These are phyloP conservation scores for Penstemon davidsonii DNA, from an alignment of 257 asterid genomes.

Conservation along the genomic window DNA sequence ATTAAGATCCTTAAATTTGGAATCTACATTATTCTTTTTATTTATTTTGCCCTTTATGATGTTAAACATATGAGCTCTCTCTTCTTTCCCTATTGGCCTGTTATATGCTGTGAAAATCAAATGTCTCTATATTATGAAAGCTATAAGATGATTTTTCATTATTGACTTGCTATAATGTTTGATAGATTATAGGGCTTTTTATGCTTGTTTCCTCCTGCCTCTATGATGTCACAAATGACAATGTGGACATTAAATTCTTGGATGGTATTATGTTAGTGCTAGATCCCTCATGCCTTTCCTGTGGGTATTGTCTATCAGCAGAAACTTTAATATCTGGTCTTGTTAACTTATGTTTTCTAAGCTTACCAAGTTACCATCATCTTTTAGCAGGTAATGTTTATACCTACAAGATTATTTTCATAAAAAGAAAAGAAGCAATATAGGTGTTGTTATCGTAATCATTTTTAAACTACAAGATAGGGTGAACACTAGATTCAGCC, in stretches of 20 bases:
- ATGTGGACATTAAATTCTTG: background rate
- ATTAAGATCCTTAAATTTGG: background rate
- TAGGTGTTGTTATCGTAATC: too few relatives aligned
- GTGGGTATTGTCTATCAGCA: background rate
- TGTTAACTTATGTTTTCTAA: background rate
- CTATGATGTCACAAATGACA: background rate
- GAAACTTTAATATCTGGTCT: background rate
- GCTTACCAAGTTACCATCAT: too few relatives aligned
- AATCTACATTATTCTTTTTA: too few relatives aligned
- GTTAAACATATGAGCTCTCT: background rate
- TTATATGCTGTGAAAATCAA: too few relatives aligned
- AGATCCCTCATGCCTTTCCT: background rate
- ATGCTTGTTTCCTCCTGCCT: background rate
- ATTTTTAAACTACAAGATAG: too few relatives aligned
- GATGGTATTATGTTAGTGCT: background rate
- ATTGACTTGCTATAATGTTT: background rate
- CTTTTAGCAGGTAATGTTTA: too few relatives aligned
- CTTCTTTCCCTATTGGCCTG: background rate
- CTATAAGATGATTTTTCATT: background rate
- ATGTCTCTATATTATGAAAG: background rate
- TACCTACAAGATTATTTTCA: too few relatives aligned
- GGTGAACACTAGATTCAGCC: background rate
- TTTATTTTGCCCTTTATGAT: background rate
- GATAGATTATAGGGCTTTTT: background rate
- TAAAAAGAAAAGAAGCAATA: too few relatives aligned